Percentiles rank a stretch among this genome's conserved stretches.
phyloP scores from a whole-genome alignment of 257 asterid species.

The Cruciata laevipes region DNA sequence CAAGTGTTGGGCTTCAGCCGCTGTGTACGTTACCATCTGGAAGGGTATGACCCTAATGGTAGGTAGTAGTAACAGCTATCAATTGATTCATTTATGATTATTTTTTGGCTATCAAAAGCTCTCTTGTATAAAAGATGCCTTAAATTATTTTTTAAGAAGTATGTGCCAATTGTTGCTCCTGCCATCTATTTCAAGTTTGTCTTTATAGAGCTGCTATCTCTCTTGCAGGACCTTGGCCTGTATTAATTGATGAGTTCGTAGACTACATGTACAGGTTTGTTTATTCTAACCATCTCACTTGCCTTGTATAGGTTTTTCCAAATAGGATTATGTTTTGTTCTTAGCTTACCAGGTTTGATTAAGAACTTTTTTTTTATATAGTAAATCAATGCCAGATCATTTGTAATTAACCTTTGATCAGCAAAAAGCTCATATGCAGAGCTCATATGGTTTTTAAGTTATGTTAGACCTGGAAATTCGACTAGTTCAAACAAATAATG shows the following conservation, averaged over 20 bases:
- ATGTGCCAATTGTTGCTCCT: neutral
- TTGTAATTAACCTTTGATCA: neutral
- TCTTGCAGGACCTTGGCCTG: conserved; percentile 94
- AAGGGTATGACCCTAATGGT: conserved; percentile 98
- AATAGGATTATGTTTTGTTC: neutral
- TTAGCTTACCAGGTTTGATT: neutral
- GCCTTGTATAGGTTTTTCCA: neutral
- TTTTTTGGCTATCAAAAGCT: neutral
- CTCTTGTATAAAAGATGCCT: neutral
- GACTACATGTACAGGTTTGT: conserved; percentile 94
- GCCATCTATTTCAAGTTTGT: conserved; percentile 13
- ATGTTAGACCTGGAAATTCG: neutral
- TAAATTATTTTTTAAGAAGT: neutral
- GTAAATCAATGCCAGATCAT: neutral
- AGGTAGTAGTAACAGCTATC: conserved; percentile 15
- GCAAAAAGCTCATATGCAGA: neutral
- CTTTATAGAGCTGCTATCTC: neutral
- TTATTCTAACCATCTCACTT: neutral
- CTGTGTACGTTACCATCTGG: conserved; percentile 87
- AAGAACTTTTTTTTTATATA: neutral
- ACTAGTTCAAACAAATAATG: neutral
- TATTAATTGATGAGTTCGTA: conserved; percentile 85
- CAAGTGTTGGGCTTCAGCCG: conserved; percentile 91
- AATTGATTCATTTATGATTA: neutral
- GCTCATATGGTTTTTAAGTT: neutral